phyloP scores from a whole-genome alignment of 148 eudicot species.

The Vaccinium corymbosum region DNA sequence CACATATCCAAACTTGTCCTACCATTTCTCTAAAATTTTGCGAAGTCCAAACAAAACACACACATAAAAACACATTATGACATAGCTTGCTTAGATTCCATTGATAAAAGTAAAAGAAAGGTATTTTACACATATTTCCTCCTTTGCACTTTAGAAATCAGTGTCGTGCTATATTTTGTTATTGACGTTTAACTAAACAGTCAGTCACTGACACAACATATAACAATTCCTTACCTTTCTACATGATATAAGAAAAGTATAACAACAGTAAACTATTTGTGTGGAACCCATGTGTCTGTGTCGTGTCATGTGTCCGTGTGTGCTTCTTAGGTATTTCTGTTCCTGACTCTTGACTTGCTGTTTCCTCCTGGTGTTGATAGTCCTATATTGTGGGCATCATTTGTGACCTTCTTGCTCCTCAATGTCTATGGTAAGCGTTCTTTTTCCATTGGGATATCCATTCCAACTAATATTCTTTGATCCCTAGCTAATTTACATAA shows the following conservation, averaged over 20 bases:
- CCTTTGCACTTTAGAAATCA: not conserved
- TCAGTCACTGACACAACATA: no score
- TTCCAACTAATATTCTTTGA: not conserved
- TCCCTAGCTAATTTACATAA: not conserved
- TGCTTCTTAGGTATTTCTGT: not conserved
- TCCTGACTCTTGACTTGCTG: not conserved
- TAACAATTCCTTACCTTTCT: not conserved
- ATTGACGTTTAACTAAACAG: not conserved
- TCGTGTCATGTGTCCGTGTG: not conserved
- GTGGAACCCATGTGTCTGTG: not conserved
- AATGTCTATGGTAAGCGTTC: slow-evolving; percentile 59
- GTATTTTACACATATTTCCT: not conserved
- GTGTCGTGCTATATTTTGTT: not conserved
- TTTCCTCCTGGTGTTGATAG: slow-evolving; percentile 33
- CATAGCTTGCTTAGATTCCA: not conserved
- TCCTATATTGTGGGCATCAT: slow-evolving; percentile 82
- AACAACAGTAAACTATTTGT: not conserved
- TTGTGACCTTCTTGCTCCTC: slow-evolving; percentile 73
- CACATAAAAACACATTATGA: no score
- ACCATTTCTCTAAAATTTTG: not conserved
- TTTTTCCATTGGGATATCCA: not conserved
- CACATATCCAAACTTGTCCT: not conserved
- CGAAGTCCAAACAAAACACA: not conserved
- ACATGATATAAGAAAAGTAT: not conserved
- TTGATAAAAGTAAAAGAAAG: not conserved